Conservation (phyloP, 805 yeast species). For the Zygotorulaspora chibaensis region DNA sequence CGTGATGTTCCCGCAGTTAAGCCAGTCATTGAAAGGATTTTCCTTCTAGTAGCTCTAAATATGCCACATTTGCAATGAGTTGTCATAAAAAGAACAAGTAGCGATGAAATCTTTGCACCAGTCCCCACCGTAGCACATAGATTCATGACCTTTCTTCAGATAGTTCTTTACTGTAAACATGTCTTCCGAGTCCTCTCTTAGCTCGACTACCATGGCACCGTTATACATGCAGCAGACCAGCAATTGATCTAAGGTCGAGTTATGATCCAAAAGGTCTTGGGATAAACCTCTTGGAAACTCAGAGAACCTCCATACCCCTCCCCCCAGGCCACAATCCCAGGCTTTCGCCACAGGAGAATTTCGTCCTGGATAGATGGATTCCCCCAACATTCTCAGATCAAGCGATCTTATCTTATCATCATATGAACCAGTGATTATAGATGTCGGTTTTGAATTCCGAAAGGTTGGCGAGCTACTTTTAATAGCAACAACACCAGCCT, state of each 20-base stretch:
- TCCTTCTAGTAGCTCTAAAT: not conserved
- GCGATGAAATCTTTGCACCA: constrained; percentile 62
- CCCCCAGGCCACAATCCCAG: constrained; percentile 57
- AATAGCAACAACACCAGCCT: constrained; percentile 88
- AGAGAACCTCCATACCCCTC: constrained; percentile 92
- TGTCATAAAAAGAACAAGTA: constrained; percentile 92
- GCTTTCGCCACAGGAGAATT: constrained; percentile 44
- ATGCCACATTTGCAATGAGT: constrained; percentile 72
- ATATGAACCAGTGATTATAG: constrained; percentile 74
- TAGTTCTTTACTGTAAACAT: constrained; percentile 18
- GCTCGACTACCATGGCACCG: constrained; percentile 69
- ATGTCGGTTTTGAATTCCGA: constrained; percentile 25
- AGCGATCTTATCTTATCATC: constrained; percentile 72
- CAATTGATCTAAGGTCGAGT: constrained; percentile 41
- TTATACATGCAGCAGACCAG: constrained; percentile 92
- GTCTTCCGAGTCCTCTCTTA: constrained; percentile 35
- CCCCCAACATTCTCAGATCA: constrained; percentile 58
- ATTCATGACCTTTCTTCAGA: constrained; percentile 68
- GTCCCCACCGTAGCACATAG: constrained; percentile 96
- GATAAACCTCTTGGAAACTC: constrained; percentile 47
- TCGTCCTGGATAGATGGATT: constrained; percentile 43
- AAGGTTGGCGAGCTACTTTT: constrained; percentile 39
- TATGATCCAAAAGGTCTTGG: not conserved
- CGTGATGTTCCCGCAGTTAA: too few relatives aligned
- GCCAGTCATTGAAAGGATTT: too few relatives aligned